These are phyloP conservation scores for Sanghuangporus weigelae DNA, from an alignment of 1,284 basidiomycete species.

Conservation along the genomic window DNA sequence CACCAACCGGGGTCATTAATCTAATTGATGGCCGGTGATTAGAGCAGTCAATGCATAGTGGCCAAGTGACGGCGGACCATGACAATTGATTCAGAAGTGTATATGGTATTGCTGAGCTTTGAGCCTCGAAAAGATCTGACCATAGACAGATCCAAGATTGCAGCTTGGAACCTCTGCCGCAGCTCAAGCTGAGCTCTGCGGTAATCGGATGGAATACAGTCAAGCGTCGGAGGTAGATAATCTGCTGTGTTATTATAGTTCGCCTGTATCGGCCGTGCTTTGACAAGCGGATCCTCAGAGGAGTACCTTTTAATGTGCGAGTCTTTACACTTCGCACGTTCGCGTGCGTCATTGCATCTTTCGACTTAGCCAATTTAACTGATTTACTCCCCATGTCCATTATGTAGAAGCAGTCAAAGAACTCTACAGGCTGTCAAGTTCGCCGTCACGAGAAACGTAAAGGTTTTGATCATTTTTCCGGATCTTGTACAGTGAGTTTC, in stretches of 20 bases:
- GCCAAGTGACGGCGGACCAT: too few relatives aligned
- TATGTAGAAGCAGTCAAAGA: constrained; percentile 56
- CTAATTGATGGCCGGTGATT: too few relatives aligned
- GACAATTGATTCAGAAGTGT: too few relatives aligned
- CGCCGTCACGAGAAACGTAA: constrained; percentile 63
- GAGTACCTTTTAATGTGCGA: constrained; percentile 35
- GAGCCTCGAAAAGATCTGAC: too few relatives aligned
- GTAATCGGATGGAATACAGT: not conserved
- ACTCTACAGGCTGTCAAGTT: constrained; percentile 68
- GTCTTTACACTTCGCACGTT: constrained; percentile 54
- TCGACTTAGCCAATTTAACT: not conserved
- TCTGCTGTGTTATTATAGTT: not conserved
- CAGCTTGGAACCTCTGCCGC: too few relatives aligned
- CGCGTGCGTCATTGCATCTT: not conserved
- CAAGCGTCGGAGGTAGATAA: not conserved
- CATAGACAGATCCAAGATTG: too few relatives aligned
- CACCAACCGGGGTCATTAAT: too few relatives aligned
- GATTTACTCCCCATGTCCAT: not conserved
- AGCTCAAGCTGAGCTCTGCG: too few relatives aligned
- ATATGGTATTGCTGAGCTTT: too few relatives aligned
- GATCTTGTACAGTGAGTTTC: constrained; percentile 47
- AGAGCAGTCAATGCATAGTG: too few relatives aligned
- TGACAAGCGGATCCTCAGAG: constrained; percentile 10
- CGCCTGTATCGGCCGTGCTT: not conserved
- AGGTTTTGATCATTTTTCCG: constrained; percentile 45